phyloP scores from a whole-genome alignment of 208 protist species.

The Acanthamoeba rhysodes region DNA sequence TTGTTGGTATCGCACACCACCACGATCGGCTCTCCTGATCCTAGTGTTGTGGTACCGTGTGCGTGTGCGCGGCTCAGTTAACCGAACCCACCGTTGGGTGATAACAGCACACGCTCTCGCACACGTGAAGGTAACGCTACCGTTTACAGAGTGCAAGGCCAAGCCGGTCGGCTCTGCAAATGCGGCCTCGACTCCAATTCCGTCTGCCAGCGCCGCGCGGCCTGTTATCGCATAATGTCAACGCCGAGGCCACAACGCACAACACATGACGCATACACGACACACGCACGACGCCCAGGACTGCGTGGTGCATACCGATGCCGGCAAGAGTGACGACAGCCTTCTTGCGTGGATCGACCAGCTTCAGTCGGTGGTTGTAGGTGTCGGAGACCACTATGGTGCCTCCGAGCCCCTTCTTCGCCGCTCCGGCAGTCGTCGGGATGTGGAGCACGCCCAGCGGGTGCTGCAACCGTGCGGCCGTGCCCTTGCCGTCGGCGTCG shows the following conservation, averaged over 20 bases:
- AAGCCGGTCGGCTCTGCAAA: background rate
- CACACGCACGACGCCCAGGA: background rate
- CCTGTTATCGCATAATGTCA: background rate
- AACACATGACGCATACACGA: too few species aligned
- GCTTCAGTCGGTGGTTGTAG: background rate
- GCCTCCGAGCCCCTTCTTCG: background rate
- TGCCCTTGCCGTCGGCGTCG: background rate
- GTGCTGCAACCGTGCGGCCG: conserved; percentile 7
- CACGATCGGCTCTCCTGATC: background rate
- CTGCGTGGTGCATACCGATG: background rate
- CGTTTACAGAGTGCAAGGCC: background rate
- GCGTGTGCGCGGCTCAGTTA: background rate
- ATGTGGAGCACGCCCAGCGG: background rate
- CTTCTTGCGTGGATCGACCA: background rate
- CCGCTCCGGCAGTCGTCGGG: background rate
- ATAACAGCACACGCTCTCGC: background rate
- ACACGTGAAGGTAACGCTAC: background rate
- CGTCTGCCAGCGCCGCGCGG: background rate
- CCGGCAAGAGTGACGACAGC: background rate
- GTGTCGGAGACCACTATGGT: background rate
- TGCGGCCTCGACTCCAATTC: background rate
- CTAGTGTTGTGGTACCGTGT: background rate
- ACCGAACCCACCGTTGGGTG: background rate
- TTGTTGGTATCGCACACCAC: conserved; percentile 12
- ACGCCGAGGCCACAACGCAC: background rate